phyloP scores from a whole-genome alignment of 768 basidiomycete genomes.

The Exsudoporus frostii region DNA sequence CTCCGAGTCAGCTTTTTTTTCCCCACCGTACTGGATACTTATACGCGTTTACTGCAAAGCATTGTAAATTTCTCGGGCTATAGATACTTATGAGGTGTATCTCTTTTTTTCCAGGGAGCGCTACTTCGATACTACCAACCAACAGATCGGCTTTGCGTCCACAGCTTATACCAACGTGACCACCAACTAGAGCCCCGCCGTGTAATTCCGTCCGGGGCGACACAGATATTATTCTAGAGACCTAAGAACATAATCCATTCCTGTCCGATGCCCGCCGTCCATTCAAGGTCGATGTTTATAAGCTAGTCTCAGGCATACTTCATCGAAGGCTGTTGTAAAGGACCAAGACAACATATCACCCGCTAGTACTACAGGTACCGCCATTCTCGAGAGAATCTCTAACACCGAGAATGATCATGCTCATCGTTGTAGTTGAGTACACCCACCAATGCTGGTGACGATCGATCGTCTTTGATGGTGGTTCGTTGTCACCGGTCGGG shows the following conservation, averaged over 20 bases:
- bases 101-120: constrained; percentile 2
- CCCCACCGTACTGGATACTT: neutral
- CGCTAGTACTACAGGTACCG: no score
- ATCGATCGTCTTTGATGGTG: no score
- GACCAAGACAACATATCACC: no score
- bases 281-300: constrained; percentile 6
- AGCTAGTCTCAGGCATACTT: no score
- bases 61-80: no score
- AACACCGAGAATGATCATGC: no score
- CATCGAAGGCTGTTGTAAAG: no score
- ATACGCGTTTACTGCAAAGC: neutral
- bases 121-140: constrained; percentile 27
- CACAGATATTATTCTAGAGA: constrained; percentile 6
- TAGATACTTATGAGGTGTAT: no score
- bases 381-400: no score
- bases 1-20: neutral
- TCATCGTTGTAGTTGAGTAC: no score
- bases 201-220: neutral
- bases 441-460: no score
- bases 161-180: neutral
- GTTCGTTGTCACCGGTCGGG: no score
- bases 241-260: constrained; percentile 11
- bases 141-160: constrained; percentile 6
- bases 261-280: constrained; percentile 8
- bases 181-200: neutral